phyloP scores from a whole-genome alignment of 106 monocot genomes.

The Ottelia alismoides region DNA sequence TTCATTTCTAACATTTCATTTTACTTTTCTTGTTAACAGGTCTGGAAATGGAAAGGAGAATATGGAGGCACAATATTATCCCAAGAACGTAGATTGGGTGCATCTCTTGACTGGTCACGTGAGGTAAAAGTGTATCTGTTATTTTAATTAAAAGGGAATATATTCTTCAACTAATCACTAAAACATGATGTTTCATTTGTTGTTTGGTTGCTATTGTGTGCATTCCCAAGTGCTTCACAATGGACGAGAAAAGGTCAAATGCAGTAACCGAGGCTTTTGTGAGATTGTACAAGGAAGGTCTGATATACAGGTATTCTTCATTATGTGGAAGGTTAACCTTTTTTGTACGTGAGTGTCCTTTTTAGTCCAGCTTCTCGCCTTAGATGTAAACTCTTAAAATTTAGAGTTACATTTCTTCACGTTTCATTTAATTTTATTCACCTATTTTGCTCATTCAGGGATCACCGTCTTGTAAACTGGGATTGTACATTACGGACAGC shows the following conservation, averaged over 20 bases:
- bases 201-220: too few species aligned
- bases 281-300: conserved; percentile 50
- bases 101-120: conserved; percentile 96
- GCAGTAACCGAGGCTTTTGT: conserved; percentile 84
- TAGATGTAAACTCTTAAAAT: too few species aligned
- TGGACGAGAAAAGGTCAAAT: conserved; percentile 66
- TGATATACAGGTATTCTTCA: conserved; percentile 64
- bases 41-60: conserved; percentile 94
- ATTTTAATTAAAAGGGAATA: too few species aligned
- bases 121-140: conserved; percentile 51
- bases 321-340: too few species aligned
- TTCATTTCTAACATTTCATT: too few species aligned
- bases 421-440: too few species aligned
- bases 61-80: conserved; percentile 92
- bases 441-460: conserved; percentile 25
- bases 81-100: conserved; percentile 81
- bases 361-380: too few species aligned
- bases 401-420: too few species aligned
- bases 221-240: conserved; percentile 89
- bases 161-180: too few species aligned
- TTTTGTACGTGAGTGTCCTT: too few species aligned
- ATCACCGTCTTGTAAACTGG: conserved; percentile 95
- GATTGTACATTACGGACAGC: conserved; percentile 89
- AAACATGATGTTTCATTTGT: too few species aligned
- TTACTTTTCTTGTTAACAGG: conserved; percentile 24